Conservation (phyloP, 768 basidiomycete genomes). For the Calocera cornea region DNA sequence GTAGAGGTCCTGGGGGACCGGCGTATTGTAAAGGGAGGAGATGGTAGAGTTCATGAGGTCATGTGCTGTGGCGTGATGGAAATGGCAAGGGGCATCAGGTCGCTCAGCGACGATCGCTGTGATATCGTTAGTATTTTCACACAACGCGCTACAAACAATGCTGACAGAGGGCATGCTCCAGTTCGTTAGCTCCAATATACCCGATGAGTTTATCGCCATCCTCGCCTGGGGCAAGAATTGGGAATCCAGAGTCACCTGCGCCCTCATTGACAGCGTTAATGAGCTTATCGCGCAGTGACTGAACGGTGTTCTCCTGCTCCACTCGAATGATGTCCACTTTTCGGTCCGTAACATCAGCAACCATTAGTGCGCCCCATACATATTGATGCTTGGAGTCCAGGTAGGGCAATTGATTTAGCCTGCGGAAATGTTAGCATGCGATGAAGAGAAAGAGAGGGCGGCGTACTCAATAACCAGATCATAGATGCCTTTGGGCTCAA, state of each 20-base stretch:
- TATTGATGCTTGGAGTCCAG: slow-evolving; percentile 85
- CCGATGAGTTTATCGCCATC: slow-evolving; percentile 62
- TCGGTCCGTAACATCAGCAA: slow-evolving; percentile 63
- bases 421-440: slow-evolving; percentile 16
- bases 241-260: slow-evolving; percentile 64
- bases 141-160: background rate
- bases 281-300: slow-evolving; percentile 58
- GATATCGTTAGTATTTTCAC: background rate
- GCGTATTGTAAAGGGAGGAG: slow-evolving; percentile 16
- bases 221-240: slow-evolving; percentile 42
- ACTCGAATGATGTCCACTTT: slow-evolving; percentile 57
- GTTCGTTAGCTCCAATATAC: slow-evolving; percentile 82
- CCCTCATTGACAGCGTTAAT: slow-evolving; percentile 42
- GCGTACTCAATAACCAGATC: slow-evolving; percentile 81
- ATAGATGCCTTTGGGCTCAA: slow-evolving; percentile 91
- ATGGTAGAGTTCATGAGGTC: slow-evolving; percentile 11
- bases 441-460: background rate
- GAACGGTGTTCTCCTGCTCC: slow-evolving; percentile 63
- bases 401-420: slow-evolving; percentile 77
- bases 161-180: slow-evolving; percentile 82
- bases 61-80: slow-evolving; percentile 29
- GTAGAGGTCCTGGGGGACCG: slow-evolving; percentile 37
- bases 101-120: slow-evolving; percentile 64
- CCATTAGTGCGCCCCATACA: slow-evolving; percentile 64
- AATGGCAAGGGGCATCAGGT: slow-evolving; percentile 50